Conservation (phyloP, 2,329 filamentous ascomycete genomes). For the Epicoccum nigrum region DNA sequence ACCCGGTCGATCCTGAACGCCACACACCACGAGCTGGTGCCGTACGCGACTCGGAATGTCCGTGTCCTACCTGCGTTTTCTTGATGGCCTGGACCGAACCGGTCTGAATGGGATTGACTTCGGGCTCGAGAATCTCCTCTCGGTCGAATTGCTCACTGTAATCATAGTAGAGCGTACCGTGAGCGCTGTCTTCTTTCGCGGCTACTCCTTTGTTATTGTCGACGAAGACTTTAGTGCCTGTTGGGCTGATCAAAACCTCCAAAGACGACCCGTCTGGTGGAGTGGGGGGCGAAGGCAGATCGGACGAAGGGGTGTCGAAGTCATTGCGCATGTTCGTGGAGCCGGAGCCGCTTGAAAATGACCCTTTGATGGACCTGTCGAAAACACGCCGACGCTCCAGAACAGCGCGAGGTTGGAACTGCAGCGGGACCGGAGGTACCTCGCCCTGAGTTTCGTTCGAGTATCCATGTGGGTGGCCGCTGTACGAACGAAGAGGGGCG, state of each 20-base stretch:
- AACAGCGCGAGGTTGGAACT: constrained; percentile 28
- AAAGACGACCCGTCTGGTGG: constrained; percentile 48
- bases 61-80: constrained; percentile 50
- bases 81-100: constrained; percentile 52
- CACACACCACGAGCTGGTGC: neutral
- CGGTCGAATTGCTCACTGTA: constrained; percentile 47
- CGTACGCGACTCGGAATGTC: constrained; percentile 14
- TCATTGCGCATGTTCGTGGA: constrained; percentile 45
- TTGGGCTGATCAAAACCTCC: constrained; percentile 36
- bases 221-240: constrained; percentile 28
- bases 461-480: constrained; percentile 21
- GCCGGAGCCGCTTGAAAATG: constrained; percentile 39
- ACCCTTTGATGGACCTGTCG: constrained; percentile 30
- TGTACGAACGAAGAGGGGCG: constrained; percentile 21
- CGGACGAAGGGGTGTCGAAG: constrained; percentile 51
- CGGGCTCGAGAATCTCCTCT: constrained; percentile 21
- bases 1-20: neutral
- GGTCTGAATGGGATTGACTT: constrained; percentile 33
- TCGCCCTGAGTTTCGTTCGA: constrained; percentile 19
- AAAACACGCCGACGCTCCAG: constrained; percentile 28
- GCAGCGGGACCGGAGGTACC: constrained; percentile 33
- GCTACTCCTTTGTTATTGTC: constrained; percentile 37
- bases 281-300: constrained; percentile 52
- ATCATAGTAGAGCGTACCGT: constrained; percentile 44
- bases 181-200: constrained; percentile 27